Percentiles rank a stretch among this genome's conserved stretches.
Conservation (phyloP, 1,139 yeast species). For the Geotrichum klebahnii region DNA sequence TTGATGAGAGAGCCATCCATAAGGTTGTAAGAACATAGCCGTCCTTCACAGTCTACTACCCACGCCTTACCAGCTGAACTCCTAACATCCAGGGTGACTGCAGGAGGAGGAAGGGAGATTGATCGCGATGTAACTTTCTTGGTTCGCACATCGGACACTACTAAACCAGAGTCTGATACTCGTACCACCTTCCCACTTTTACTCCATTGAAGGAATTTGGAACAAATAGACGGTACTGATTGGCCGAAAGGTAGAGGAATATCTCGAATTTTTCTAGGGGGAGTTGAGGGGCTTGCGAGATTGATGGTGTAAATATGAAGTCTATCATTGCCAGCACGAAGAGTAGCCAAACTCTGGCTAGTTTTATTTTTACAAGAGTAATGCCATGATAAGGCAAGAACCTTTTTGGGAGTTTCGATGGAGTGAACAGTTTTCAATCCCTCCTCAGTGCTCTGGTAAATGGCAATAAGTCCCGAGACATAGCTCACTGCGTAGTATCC, state of each 20-base stretch:
- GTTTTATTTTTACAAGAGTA: conserved; percentile 18
- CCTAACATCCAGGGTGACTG: conserved; percentile 4
- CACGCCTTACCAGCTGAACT: conserved; percentile 18
- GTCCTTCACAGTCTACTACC: conserved; percentile 11
- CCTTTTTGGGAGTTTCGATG: conserved; percentile 14
- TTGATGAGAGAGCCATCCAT: conserved; percentile 12
- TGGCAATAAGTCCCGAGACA: conserved; percentile 18
- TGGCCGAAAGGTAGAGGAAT: conserved; percentile 16
- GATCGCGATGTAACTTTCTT: conserved; percentile 14
- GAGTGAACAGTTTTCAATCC: conserved; percentile 1
- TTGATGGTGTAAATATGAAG: conserved; percentile 17
- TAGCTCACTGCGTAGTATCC: conserved; percentile 21
- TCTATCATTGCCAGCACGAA: conserved; percentile 16
- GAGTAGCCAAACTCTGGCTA: conserved; percentile 20
- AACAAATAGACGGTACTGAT: conserved; percentile 4
- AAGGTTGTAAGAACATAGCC: conserved; percentile 9
- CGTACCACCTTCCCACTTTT: conserved; percentile 20
- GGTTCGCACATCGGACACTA: conserved; percentile 21
- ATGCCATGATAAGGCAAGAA: conserved; percentile 20
- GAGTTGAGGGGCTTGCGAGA: neutral
- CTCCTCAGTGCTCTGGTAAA: conserved; percentile 6
- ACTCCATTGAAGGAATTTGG: conserved; percentile 19
- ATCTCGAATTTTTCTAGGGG: conserved; percentile 19
- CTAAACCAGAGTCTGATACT: conserved; percentile 13
- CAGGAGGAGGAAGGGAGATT: conserved; percentile 4